Percentiles rank a stretch among this genome's conserved stretches.
These are phyloP conservation scores for Oxytropis ochrocephala DNA, from an alignment of 306 rosid genomes.

Conservation along the genomic window DNA sequence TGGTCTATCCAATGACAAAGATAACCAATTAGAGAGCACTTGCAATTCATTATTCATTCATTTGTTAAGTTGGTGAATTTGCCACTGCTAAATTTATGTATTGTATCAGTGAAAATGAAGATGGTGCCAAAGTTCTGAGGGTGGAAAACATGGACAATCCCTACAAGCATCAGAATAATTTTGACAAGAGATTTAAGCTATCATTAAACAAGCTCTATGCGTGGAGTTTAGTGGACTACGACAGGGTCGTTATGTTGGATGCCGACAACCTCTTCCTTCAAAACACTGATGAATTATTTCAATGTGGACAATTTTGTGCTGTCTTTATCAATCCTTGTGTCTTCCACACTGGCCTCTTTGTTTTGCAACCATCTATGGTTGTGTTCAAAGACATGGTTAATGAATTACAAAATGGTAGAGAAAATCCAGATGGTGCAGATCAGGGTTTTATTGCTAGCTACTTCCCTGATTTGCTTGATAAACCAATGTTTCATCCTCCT, in stretches of 20 bases:
- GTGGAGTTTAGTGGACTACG: conserved; percentile 79
- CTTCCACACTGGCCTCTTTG: conserved; percentile 88
- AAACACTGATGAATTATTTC: conserved; percentile 72
- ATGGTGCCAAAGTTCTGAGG: conserved; percentile 80
- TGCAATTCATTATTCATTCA: not conserved
- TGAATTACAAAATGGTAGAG: conserved; percentile 59
- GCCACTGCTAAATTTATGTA: not conserved
- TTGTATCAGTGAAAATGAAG: conserved; percentile 59
- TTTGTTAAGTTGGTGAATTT: not conserved
- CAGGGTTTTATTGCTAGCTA: conserved; percentile 89
- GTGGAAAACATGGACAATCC: conserved; percentile 82
- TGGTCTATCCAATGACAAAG: not conserved
- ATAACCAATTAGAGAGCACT: not conserved
- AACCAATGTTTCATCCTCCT: conserved; percentile 72
- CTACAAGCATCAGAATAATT: conserved; percentile 52
- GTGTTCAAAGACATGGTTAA: conserved; percentile 82
- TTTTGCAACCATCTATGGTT: conserved; percentile 73
- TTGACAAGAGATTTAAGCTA: conserved; percentile 67
- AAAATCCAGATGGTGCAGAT: conserved; percentile 95
- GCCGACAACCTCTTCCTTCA: conserved; percentile 86
- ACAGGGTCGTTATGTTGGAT: conserved; percentile 80
- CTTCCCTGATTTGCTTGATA: conserved; percentile 75
- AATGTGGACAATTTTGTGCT: conserved; percentile 84
- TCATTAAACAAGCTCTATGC: conserved; percentile 81
- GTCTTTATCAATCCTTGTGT: conserved; percentile 85